These are phyloP conservation scores for Bjerkandera adusta DNA, from an alignment of 1,284 basidiomycete species.

Conservation along the genomic window DNA sequence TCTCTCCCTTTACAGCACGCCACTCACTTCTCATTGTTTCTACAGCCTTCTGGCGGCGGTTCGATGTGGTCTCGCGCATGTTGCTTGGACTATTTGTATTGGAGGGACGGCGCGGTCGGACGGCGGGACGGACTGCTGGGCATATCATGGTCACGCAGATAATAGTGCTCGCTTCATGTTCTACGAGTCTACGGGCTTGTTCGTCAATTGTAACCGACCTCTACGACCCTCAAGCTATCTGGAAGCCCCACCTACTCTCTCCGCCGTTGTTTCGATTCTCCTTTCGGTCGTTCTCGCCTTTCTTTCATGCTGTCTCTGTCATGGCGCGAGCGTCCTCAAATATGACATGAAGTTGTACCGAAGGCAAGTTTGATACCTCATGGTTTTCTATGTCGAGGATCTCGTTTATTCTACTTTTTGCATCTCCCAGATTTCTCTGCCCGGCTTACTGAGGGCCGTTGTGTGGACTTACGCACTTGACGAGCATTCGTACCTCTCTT, in stretches of 20 bases:
- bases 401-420: constrained; percentile 5
- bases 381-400: not conserved
- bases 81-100: too few relatives aligned
- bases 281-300: not conserved
- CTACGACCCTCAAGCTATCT: not conserved
- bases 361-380: constrained; percentile 10
- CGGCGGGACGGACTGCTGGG: too few relatives aligned
- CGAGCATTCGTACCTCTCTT: not conserved
- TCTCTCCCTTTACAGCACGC: too few relatives aligned
- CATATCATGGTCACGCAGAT: too few relatives aligned
- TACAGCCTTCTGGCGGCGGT: too few relatives aligned
- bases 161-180: too few relatives aligned
- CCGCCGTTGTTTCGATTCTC: not conserved
- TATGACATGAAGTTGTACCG: not conserved
- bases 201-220: not conserved
- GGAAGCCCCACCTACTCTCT: not conserved
- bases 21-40: too few relatives aligned
- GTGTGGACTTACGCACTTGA: not conserved
- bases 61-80: too few relatives aligned
- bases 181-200: too few relatives aligned
- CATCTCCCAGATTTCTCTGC: constrained; percentile 2
- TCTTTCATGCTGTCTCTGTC: not conserved
- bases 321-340: not conserved
- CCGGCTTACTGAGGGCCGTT: not conserved
- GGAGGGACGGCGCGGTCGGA: too few relatives aligned